These are phyloP conservation scores for Aureobasidium sp. DNA, from an alignment of 2,329 filamentous ascomycete species.

Conservation along the genomic window DNA sequence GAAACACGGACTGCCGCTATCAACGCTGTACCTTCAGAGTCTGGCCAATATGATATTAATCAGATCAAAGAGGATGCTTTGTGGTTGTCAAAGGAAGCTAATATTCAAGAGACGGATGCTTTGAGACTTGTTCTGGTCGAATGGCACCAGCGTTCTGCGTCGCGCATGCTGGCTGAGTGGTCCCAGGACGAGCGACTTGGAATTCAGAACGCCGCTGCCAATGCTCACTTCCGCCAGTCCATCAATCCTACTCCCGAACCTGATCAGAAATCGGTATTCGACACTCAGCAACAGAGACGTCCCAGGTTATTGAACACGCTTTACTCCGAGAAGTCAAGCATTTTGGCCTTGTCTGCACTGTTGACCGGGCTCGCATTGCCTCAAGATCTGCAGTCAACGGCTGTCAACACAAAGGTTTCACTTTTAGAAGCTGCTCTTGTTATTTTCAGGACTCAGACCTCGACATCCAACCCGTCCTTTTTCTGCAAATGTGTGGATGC, in stretches of 20 bases:
- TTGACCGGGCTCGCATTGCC: slow-evolving; percentile 5
- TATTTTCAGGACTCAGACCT: slow-evolving; percentile 3
- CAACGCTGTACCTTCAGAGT: slow-evolving; percentile 63
- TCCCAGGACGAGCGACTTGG: slow-evolving; percentile 73
- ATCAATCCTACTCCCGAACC: neutral
- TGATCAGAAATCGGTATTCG: slow-evolving; percentile 1
- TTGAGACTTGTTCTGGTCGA: slow-evolving; percentile 75
- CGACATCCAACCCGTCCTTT: slow-evolving; percentile 19
- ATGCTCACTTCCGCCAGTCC: slow-evolving; percentile 40
- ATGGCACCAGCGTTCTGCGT: slow-evolving; percentile 71
- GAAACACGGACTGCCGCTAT: slow-evolving; percentile 83
- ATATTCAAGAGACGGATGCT: slow-evolving; percentile 74
- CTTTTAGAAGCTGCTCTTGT: neutral
- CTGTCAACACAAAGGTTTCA: neutral
- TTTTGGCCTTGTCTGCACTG: slow-evolving; percentile 5
- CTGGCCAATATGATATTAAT: slow-evolving; percentile 63
- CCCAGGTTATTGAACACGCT: neutral
- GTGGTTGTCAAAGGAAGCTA: slow-evolving; percentile 74
- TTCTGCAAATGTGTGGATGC: slow-evolving; percentile 20
- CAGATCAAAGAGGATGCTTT: slow-evolving; percentile 76
- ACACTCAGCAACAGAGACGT: slow-evolving; percentile 11
- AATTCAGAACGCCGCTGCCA: slow-evolving; percentile 64
- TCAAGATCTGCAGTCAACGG: slow-evolving; percentile 2
- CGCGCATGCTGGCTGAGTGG: slow-evolving; percentile 61
- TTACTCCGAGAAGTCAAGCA: slow-evolving; percentile 1